Evolutionary conservation across 805 yeast species (phyloP), one percentile per base, ranked within the genome.

Genomic region (Pichia occidentalis): DNA sequence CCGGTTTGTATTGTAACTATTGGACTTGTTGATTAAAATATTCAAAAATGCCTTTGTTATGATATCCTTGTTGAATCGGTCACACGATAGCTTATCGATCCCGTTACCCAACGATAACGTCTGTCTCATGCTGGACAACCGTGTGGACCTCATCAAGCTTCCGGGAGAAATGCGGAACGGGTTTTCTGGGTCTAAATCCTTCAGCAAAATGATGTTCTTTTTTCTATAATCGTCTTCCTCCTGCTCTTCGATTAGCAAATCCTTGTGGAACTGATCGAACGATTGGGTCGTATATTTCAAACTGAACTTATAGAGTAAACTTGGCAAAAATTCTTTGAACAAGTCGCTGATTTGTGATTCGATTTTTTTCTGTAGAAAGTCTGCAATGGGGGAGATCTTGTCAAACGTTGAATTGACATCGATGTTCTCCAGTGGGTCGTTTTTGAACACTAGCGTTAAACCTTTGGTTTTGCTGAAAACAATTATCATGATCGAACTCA

Each of bases 371-470:
- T 86, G 95, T 44, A 86, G 60, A 48, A 85, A 83, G 42, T 76
- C 72, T n/a, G 94, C 92, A 49, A 86, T 74, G 1, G 87, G 87
- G 35, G 81, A 82, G 30, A 86, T 81, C 28, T 78, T 75, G 60
- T 86, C 95, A 59, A 86, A 86, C n/a, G 95, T 80, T 5, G 94
- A 83, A 45, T 79, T 75, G 11, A 86, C 94, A 49, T 77, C 78
- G 45, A 86, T 85, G 16, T 79, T 73, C 48, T 85, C 95, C 39
- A 86, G 66, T 1, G 95, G 95, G 58, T 86, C 95, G 58, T 86
- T 86, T 49, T 88, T 73, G 62, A 86, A 86, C 22, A 86, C 95
- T 28, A 86, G 64, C 0, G 95, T 86, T 40, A 86, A 68, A 1
- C 95, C 95, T 52, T 85, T 85, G 4, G 82, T 69, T 51, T 83